Percentiles rank a stretch among this genome's conserved stretches.
Conservation (phyloP, 805 yeast species). For the Cyberlindnera euphorbiae region DNA sequence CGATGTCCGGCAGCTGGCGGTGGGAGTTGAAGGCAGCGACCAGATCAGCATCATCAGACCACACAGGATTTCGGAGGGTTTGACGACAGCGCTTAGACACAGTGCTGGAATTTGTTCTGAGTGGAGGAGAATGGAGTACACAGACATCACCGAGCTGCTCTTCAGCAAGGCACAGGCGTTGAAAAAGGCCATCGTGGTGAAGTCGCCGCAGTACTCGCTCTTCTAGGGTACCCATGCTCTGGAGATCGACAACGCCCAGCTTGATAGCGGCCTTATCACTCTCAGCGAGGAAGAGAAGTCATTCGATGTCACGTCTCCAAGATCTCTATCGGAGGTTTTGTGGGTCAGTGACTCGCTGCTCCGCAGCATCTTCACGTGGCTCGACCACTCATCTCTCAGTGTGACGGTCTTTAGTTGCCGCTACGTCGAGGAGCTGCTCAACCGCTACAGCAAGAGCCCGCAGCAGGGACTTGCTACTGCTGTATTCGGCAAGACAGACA, state of each 20-base stretch:
- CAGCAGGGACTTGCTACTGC: constrained; percentile 9
- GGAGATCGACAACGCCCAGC: constrained; percentile 63
- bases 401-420: constrained; percentile 74
- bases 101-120: too few relatives aligned
- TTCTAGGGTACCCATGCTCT: constrained; percentile 85
- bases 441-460: constrained; percentile 31
- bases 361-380: constrained; percentile 63
- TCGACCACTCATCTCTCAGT: constrained; percentile 67
- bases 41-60: too few relatives aligned
- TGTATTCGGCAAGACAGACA: constrained; percentile 2
- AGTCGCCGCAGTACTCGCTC: constrained; percentile 56
- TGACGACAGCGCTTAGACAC: too few relatives aligned
- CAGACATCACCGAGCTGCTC: constrained; percentile 55
- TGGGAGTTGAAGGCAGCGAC: too few relatives aligned
- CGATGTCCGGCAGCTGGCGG: too few relatives aligned
- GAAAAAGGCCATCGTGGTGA: constrained; percentile 51
- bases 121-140: constrained; percentile 8
- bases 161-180: constrained; percentile 35
- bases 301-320: constrained; percentile 40
- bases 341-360: constrained; percentile 52
- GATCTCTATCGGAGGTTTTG: constrained; percentile 37
- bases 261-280: constrained; percentile 74
- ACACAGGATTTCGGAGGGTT: too few relatives aligned
- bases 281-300: constrained; percentile 39
- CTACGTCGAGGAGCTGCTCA: constrained; percentile 58